phyloP scores from a whole-genome alignment of 495 filamentous ascomycete species.

The Achaetomiella virescens region DNA sequence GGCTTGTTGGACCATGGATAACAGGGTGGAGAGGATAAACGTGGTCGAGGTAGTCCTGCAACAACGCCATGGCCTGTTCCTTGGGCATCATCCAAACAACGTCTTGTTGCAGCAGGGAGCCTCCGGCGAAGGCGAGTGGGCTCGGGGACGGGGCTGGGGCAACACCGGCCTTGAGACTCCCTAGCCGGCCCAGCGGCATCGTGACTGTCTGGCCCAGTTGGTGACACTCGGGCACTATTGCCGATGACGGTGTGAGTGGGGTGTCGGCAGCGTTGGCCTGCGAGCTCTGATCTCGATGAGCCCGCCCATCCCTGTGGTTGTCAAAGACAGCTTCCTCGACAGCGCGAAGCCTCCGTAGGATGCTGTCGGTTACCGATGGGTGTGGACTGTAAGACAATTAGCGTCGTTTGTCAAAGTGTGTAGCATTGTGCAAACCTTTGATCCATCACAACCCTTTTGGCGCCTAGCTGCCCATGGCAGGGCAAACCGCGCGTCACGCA shows the following conservation, averaged over 20 bases:
- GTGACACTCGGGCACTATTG: background rate
- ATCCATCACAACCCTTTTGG: background rate
- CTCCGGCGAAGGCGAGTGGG: background rate
- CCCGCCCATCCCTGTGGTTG: background rate
- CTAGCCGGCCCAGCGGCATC: background rate
- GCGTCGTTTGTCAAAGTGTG: background rate
- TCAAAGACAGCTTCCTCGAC: constrained; percentile 20
- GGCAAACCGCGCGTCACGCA: constrained; percentile 13
- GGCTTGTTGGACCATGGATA: constrained; percentile 16
- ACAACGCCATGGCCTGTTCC: constrained; percentile 22
- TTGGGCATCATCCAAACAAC: background rate
- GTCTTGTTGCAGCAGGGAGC: background rate
- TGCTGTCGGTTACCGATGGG: background rate
- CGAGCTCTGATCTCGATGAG: too few species aligned
- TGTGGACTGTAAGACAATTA: background rate
- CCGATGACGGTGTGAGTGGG: background rate
- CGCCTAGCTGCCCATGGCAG: constrained; percentile 11
- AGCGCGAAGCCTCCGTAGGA: constrained; percentile 14
- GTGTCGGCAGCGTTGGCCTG: background rate
- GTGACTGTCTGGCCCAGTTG: background rate
- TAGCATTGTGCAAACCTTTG: background rate
- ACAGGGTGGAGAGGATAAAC: constrained; percentile 1
- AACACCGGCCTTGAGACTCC: background rate
- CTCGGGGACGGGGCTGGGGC: background rate
- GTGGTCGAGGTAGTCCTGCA: constrained; percentile 19